Evolutionary conservation across 73 alveolate species (phyloP).

Genomic region (Stentor coeruleus): DNA sequence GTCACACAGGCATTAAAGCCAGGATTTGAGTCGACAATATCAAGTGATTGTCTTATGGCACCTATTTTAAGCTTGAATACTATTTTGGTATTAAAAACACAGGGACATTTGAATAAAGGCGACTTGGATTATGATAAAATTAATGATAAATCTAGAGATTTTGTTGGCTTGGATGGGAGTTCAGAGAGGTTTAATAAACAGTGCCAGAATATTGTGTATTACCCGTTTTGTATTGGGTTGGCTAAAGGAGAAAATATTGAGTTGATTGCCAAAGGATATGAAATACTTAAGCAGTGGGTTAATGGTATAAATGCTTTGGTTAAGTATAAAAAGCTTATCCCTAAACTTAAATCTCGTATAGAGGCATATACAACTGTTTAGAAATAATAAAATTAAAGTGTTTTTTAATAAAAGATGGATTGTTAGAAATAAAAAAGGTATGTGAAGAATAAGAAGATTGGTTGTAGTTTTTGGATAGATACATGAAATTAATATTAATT

Average conservation of each 20-base stretch:
- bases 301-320: conserved; percentile 16
- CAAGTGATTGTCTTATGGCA: not conserved
- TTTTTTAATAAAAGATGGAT: too few species aligned
- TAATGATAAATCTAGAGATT: not conserved
- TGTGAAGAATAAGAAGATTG: too few species aligned
- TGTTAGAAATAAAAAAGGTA: too few species aligned
- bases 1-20: conserved; percentile 21
- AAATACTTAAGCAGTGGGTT: conserved; percentile 5
- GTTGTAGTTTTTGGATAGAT: too few species aligned
- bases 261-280: conserved; percentile 20
- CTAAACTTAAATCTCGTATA: not conserved
- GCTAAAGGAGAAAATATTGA: not conserved
- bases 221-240: conserved; percentile 1
- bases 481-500: too few species aligned
- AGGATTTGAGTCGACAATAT: conserved; percentile 22
- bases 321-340: not conserved
- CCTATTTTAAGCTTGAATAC: not conserved
- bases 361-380: conserved; percentile 20
- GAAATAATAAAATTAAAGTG: too few species aligned
- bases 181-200: not conserved
- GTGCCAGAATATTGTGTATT: not conserved
- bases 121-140: not conserved
- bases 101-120: not conserved
- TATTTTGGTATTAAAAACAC: not conserved
- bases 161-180: not conserved